A percentile compares a stretch with the other conserved stretches of the same genome.
These are phyloP conservation scores for Metschnikowia cubensis DNA, from an alignment of 805 yeast species.

Conservation along the genomic window DNA sequence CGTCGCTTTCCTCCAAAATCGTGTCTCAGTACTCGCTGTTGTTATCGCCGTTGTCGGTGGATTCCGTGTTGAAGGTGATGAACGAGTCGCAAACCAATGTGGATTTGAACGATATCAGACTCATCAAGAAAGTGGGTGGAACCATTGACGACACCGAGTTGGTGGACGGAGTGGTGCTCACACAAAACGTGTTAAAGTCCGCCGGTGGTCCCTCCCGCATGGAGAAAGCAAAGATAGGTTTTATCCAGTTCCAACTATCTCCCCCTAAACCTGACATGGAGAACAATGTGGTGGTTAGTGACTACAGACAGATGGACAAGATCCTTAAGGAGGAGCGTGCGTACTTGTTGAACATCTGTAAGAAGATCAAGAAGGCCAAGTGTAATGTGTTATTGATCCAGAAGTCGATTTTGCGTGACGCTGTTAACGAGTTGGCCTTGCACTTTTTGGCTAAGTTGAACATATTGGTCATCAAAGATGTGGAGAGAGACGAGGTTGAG, in stretches of 20 bases:
- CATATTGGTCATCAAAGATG: constrained; percentile 91
- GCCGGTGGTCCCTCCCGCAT: constrained; percentile 95
- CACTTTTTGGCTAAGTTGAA: constrained; percentile 92
- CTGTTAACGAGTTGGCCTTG: constrained; percentile 89
- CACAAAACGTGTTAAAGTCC: constrained; percentile 81
- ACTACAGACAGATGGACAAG: constrained; percentile 98
- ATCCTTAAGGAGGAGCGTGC: constrained; percentile 97
- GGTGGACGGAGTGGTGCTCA: constrained; percentile 88
- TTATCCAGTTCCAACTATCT: constrained; percentile 89
- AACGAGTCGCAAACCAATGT: constrained; percentile 60
- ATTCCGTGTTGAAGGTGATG: constrained; percentile 78
- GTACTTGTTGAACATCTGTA: constrained; percentile 88
- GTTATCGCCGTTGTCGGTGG: constrained; percentile 91
- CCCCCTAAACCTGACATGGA: constrained; percentile 98
- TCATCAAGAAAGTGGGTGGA: constrained; percentile 93
- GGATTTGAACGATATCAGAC: constrained; percentile 81
- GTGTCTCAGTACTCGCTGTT: constrained; percentile 87
- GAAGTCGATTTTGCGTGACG: constrained; percentile 90
- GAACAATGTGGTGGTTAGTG: constrained; percentile 94
- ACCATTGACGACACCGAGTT: constrained; percentile 95
- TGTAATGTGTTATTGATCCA: constrained; percentile 90
- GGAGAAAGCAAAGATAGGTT: constrained; percentile 89
- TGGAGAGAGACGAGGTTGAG: constrained; percentile 94
- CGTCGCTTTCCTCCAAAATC: constrained; percentile 91
- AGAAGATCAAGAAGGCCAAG: constrained; percentile 93